Percentiles rank a stretch among this genome's conserved stretches.
phyloP scores from a whole-genome alignment of 1,284 basidiomycete genomes.

The Takashimella koratensis region DNA sequence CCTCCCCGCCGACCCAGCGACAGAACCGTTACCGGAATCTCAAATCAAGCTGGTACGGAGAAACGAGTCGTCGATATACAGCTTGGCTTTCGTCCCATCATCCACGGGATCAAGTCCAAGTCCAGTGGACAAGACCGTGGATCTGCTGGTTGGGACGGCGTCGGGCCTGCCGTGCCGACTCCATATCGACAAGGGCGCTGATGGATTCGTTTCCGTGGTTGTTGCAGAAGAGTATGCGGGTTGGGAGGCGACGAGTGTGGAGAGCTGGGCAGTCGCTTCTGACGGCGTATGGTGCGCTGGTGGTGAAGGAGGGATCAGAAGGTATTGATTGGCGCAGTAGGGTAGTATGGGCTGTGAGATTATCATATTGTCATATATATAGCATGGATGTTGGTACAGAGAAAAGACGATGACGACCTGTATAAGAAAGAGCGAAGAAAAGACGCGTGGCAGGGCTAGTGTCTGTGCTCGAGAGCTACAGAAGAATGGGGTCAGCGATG shows the following conservation, averaged over 20 bases:
- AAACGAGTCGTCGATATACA: slow-evolving; percentile 59
- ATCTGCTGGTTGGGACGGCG: slow-evolving; percentile 40
- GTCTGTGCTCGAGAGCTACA: slow-evolving; percentile 16
- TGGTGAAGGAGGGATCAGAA: slow-evolving; percentile 34
- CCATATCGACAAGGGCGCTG: slow-evolving; percentile 5
- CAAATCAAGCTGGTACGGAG: slow-evolving; percentile 51
- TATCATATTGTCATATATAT: background rate
- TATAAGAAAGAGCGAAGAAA: background rate
- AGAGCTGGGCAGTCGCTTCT: slow-evolving; percentile 26
- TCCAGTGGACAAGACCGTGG: background rate
- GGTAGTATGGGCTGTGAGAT: background rate
- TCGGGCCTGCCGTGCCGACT: slow-evolving; percentile 43
- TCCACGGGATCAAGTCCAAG: background rate
- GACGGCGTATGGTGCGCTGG: slow-evolving; percentile 43
- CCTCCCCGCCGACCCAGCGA: slow-evolving; percentile 46
- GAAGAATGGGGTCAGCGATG: background rate
- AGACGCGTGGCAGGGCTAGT: slow-evolving; percentile 3
- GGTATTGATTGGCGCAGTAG: slow-evolving; percentile 21
- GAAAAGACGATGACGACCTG: background rate
- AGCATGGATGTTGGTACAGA: background rate
- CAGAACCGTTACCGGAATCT: background rate
- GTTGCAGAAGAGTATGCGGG: slow-evolving; percentile 44
- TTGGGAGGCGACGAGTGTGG: slow-evolving; percentile 45
- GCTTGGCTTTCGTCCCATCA: slow-evolving; percentile 47
- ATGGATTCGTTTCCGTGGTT: slow-evolving; percentile 7